phyloP scores from a whole-genome alignment of 805 yeast species.

The Starmerella ratchasimensis region DNA sequence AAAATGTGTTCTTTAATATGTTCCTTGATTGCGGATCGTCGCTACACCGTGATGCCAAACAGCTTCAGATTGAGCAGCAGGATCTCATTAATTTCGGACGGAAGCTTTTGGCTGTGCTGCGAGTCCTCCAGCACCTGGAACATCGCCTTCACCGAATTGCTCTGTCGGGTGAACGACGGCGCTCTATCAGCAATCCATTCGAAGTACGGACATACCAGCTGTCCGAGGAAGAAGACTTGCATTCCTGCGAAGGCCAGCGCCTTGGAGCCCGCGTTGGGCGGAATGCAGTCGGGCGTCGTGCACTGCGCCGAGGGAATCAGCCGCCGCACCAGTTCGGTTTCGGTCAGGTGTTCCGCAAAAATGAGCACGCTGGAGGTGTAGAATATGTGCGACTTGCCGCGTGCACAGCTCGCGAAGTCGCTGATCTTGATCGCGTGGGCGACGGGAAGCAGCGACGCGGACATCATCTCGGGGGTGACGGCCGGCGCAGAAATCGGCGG shows the following conservation, averaged over 20 bases:
- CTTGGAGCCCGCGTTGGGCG: neutral
- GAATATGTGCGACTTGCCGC: neutral
- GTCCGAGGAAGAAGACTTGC: slow-evolving; percentile 11
- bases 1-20: no score
- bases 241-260: slow-evolving; percentile 1
- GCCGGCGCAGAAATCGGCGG: no score
- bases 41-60: no score
- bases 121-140: slow-evolving; percentile 36
- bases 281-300: neutral
- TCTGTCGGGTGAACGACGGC: slow-evolving; percentile 5
- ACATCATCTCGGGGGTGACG: no score
- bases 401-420: slow-evolving; percentile 83
- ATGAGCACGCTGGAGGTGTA: neutral
- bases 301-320: neutral
- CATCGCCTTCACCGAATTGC: slow-evolving; percentile 1
- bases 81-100: neutral
- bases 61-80: no score
- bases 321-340: neutral
- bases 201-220: slow-evolving; percentile 16
- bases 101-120: slow-evolving; percentile 1
- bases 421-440: slow-evolving; percentile 74
- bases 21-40: no score
- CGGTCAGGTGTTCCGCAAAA: neutral
- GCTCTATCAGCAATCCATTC: slow-evolving; percentile 11
- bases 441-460: neutral